Conservation (phyloP, 345 rosid species). For the Lepidium aucheri region DNA sequence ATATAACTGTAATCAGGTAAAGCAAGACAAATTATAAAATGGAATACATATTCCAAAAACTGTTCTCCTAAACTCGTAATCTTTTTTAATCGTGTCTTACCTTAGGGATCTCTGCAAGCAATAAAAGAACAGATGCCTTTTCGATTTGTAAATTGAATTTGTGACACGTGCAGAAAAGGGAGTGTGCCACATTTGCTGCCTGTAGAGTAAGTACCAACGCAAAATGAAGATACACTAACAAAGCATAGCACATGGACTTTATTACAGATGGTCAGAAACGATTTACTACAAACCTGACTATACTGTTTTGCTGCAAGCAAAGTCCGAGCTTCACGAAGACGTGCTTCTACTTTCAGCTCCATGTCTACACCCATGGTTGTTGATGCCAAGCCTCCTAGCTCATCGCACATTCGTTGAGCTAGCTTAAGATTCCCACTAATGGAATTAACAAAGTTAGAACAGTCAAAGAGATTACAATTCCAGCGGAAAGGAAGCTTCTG, state of each 20-base stretch:
- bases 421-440: conserved; percentile 74
- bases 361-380: conserved; percentile 73
- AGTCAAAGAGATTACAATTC: neutral
- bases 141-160: conserved; percentile 83
- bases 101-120: conserved; percentile 97
- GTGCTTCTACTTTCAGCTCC: conserved; percentile 83
- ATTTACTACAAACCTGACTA: conserved; percentile 51
- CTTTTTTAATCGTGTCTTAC: conserved; percentile 29
- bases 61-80: neutral
- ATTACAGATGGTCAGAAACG: conserved; percentile 1
- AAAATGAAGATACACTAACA: conserved; percentile 7
- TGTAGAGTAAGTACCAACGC: conserved; percentile 32
- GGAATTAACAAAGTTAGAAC: conserved; percentile 15
- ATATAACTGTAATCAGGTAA: neutral
- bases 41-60: conserved; percentile 1
- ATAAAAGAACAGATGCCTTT: conserved; percentile 81
- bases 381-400: conserved; percentile 81
- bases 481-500: neutral
- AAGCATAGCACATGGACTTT: neutral
- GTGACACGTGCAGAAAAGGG: conserved; percentile 87
- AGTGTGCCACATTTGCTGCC: conserved; percentile 88
- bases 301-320: conserved; percentile 93
- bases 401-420: conserved; percentile 81
- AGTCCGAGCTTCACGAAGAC: conserved; percentile 85
- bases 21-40: neutral